Evolutionary conservation across 306 rosid genomes (phyloP).

Genomic region (Pyrus communis): DNA sequence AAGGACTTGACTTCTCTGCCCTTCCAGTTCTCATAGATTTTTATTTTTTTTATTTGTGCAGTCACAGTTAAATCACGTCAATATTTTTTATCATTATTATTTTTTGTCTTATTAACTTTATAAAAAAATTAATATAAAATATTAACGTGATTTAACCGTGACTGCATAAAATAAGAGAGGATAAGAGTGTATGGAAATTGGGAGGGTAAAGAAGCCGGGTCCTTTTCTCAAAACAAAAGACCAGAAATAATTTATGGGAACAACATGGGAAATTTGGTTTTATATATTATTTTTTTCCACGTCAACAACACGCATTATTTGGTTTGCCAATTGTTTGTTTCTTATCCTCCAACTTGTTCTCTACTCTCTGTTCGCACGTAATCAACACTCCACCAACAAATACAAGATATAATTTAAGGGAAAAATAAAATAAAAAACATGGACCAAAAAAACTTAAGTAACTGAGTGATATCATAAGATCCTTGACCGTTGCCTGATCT

Average conservation of each 20-base stretch:
- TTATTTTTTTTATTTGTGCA: too few species aligned
- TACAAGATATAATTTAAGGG: background rate
- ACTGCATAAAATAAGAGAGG: too few species aligned
- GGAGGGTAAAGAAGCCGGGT: too few species aligned
- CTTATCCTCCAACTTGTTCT: slow-evolving; percentile 8
- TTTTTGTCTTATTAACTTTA: too few species aligned
- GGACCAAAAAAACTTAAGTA: background rate
- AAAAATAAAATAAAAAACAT: background rate
- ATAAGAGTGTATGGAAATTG: too few species aligned
- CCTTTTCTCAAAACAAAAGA: background rate
- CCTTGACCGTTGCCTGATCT: slow-evolving; percentile 23
- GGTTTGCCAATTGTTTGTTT: background rate
- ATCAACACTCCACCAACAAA: background rate
- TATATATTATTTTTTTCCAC: background rate
- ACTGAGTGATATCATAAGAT: background rate
- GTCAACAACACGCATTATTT: slow-evolving; percentile 14
- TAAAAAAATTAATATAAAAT: too few species aligned
- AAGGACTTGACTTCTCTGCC: too few species aligned
- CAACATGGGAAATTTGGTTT: background rate
- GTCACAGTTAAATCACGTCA: too few species aligned
- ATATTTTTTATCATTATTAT: too few species aligned
- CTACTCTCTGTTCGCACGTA: slow-evolving; percentile 21
- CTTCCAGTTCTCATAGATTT: too few species aligned
- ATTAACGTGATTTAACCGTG: too few species aligned
- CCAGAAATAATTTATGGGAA: background rate